A percentile compares a stretch with the other conserved stretches of the same genome.
phyloP scores from a whole-genome alignment of 345 rosid species.

The Citrus australasica region DNA sequence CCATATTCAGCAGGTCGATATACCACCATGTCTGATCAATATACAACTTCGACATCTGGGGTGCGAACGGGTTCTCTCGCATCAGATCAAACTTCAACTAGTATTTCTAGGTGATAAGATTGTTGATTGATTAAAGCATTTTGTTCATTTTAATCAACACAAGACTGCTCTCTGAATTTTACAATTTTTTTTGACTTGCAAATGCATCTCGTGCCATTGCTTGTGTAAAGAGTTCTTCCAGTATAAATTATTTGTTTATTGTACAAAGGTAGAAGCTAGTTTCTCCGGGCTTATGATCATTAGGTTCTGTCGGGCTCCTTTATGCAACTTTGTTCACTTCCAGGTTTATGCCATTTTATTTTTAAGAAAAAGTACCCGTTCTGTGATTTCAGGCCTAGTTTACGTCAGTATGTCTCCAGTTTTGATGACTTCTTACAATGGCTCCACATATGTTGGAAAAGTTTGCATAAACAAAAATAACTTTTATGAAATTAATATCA shows the following conservation, averaged over 20 bases:
- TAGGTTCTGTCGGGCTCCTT: not conserved
- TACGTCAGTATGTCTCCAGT: not conserved
- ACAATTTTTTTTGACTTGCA: not conserved
- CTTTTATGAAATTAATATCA: not conserved
- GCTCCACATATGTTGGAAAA: not conserved
- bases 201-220: not conserved
- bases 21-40: constrained; percentile 18
- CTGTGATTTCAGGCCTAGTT: not conserved
- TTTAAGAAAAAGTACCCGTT: not conserved
- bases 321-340: not conserved
- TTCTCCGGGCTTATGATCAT: not conserved
- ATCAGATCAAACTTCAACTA: constrained; percentile 32
- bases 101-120: constrained; percentile 17
- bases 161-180: not conserved
- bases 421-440: not conserved
- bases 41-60: constrained; percentile 18
- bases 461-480: not conserved
- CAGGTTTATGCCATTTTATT: not conserved
- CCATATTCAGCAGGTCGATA: constrained; percentile 27
- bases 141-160: not conserved
- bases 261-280: not conserved
- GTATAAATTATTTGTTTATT: not conserved
- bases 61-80: constrained; percentile 5
- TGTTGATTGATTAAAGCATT: not conserved
- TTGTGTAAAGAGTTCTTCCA: not conserved